A percentile compares a stretch with the other conserved stretches of the same genome.
Evolutionary conservation across 1,139 yeast genomes (phyloP).

Genomic region (Nematodospora anomalae): DNA sequence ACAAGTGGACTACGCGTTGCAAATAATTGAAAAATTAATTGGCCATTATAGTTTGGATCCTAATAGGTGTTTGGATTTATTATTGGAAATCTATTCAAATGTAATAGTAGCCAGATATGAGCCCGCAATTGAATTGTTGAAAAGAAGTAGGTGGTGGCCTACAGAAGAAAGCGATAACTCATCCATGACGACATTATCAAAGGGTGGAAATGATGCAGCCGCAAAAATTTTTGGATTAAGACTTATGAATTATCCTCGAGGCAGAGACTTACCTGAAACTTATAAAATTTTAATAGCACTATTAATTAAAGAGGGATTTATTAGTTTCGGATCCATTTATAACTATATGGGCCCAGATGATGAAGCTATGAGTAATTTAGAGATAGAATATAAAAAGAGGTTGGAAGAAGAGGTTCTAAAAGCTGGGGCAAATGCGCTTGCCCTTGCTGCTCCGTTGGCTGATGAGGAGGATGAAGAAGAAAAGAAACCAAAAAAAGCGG

Average conservation of each 20-base stretch:
- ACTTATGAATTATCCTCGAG: constrained; percentile 36
- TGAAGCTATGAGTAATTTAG: constrained; percentile 41
- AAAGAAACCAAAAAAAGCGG: constrained; percentile 10
- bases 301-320: constrained; percentile 66
- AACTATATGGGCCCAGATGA: constrained; percentile 52
- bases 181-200: constrained; percentile 38
- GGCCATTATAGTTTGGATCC: constrained; percentile 85
- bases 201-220: constrained; percentile 67
- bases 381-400: constrained; percentile 47
- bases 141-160: constrained; percentile 70
- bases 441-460: constrained; percentile 81
- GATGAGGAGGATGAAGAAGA: constrained; percentile 55
- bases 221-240: constrained; percentile 62
- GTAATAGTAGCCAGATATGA: constrained; percentile 45
- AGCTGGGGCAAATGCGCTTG: constrained; percentile 77
- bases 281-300: constrained; percentile 49
- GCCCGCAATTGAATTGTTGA: constrained; percentile 51
- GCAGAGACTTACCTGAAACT: constrained; percentile 43
- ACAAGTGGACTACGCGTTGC: constrained; percentile 49
- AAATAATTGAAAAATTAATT: constrained; percentile 56
- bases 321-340: constrained; percentile 65
- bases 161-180: constrained; percentile 28
- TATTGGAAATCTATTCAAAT: constrained; percentile 52
- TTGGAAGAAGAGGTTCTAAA: constrained; percentile 62
- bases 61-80: constrained; percentile 61